A percentile compares a stretch with the other conserved stretches of the same genome.
phyloP scores from a whole-genome alignment of 2,329 filamentous ascomycete genomes.

The Talaromyces sp. region DNA sequence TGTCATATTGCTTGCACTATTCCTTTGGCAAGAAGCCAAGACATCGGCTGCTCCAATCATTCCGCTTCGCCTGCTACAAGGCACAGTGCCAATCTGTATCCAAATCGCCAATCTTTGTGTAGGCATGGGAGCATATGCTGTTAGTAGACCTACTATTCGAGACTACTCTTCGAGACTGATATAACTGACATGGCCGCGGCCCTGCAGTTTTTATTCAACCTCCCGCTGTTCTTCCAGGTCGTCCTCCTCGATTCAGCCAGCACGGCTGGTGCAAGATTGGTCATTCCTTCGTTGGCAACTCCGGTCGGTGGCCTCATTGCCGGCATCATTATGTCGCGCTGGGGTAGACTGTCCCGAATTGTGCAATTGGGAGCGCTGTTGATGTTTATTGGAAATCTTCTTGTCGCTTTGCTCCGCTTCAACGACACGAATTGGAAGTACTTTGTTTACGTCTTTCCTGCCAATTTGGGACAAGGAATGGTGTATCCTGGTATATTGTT shows the following conservation, averaged over 20 bases:
- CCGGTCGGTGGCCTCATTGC: slow-evolving; percentile 45
- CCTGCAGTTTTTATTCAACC: slow-evolving; percentile 45
- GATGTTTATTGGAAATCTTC: slow-evolving; percentile 45
- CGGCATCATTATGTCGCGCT: slow-evolving; percentile 48
- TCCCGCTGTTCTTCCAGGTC: slow-evolving; percentile 46
- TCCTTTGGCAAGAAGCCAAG: slow-evolving; percentile 40
- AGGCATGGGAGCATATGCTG: slow-evolving; percentile 61
- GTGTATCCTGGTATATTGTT: slow-evolving; percentile 54
- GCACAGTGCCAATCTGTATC: slow-evolving; percentile 53
- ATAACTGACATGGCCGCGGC: background rate
- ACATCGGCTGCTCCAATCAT: slow-evolving; percentile 46
- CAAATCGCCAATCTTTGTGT: slow-evolving; percentile 60
- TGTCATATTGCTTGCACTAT: slow-evolving; percentile 35
- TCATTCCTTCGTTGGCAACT: slow-evolving; percentile 46
- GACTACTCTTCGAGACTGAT: background rate
- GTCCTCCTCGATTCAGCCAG: slow-evolving; percentile 43
- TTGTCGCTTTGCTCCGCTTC: slow-evolving; percentile 43
- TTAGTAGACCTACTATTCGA: slow-evolving; percentile 28
- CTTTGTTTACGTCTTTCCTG: slow-evolving; percentile 44
- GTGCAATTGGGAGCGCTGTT: slow-evolving; percentile 40
- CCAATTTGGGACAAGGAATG: slow-evolving; percentile 48
- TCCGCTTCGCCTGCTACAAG: slow-evolving; percentile 52
- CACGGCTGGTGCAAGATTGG: slow-evolving; percentile 44
- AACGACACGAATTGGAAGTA: slow-evolving; percentile 46
- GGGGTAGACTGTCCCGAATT: slow-evolving; percentile 43